Evolutionary conservation across 1,139 yeast species (phyloP), one percentile per base, ranked within the genome.

Genomic region (Suhomyces chickasaworum): DNA sequence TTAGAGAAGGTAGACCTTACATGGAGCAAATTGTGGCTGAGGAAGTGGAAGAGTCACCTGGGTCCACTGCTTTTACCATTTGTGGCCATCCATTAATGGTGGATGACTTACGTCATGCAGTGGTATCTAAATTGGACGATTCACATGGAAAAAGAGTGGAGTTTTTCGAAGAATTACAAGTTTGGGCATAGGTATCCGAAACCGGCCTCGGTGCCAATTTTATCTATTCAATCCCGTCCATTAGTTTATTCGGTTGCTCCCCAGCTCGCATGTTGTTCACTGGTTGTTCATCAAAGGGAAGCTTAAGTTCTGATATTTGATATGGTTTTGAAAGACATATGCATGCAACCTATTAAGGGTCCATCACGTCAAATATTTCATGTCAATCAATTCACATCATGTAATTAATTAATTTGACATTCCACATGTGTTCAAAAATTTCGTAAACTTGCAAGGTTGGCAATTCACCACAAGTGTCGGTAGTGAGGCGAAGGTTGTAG

Each of bases 11-110:
- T 1, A 62, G 75, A 48, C 75, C 75, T 3, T 44, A 50, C 17
- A 56, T 69, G 46, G 57, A 59, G 13, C 55, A 50, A 0, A 39
- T 68, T 9, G 65, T 70, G 1, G 47, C 51, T 16, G 45, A 54
- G 10, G 68, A 67, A 47, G 53, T 67, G 7, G 52, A 51, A 5
- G 65, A 64, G 39, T 58, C 47, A 6, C 32, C 42, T 1, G 43
- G 48, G 2, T 67, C 81, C 0, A 58, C 76, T 17, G 76, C 77
- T 7, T 69, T 74, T 52, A 69, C 75, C 16, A 65, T 75, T 1
- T 78, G 83, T 59, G 81, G 80, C 0, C 79, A 75, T 50, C 76
- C 80, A 12, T 59, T 62, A 13, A 69, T 77, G 75, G 76, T 71
- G 35, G 88, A 83, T 61, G 73, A 71, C 17, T 41, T 49, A 37